A percentile compares a stretch with the other conserved stretches of the same genome.
Evolutionary conservation across 768 basidiomycete genomes (phyloP).

Genomic region (Trametes cinnabarina): DNA sequence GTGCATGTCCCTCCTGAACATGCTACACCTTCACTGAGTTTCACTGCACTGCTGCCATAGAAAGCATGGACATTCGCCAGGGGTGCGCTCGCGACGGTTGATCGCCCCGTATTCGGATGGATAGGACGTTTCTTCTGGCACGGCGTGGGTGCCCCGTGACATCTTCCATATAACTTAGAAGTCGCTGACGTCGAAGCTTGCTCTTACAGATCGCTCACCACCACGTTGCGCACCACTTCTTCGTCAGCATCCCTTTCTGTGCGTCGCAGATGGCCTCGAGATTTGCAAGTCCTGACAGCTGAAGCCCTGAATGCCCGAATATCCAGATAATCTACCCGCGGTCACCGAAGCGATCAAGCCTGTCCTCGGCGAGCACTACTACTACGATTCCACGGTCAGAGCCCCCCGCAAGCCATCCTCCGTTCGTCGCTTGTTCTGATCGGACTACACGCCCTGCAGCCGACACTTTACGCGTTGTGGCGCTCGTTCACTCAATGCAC

Average conservation of each 20-base stretch:
- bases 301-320: no score
- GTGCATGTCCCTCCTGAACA: background rate
- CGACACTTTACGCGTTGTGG: constrained; percentile 31
- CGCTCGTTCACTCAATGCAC: constrained; percentile 32
- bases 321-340: constrained; percentile 30
- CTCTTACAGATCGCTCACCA: constrained; percentile 28
- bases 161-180: background rate
- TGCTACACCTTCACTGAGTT: background rate
- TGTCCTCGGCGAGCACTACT: constrained; percentile 31
- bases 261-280: no score
- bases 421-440: background rate
- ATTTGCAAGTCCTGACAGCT: no score
- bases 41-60: constrained; percentile 2
- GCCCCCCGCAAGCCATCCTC: background rate
- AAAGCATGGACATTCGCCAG: constrained; percentile 27
- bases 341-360: constrained; percentile 31
- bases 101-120: constrained; percentile 34
- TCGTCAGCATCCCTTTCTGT: constrained; percentile 25
- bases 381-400: constrained; percentile 28
- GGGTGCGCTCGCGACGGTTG: constrained; percentile 33
- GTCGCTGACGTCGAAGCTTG: background rate
- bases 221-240: constrained; percentile 36
- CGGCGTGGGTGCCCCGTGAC: constrained; percentile 15
- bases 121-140: constrained; percentile 33
- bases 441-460: background rate